A percentile compares a stretch with the other conserved stretches of the same genome.
Evolutionary conservation across 106 monocot genomes (phyloP).

Genomic region (Posidonia australis): DNA sequence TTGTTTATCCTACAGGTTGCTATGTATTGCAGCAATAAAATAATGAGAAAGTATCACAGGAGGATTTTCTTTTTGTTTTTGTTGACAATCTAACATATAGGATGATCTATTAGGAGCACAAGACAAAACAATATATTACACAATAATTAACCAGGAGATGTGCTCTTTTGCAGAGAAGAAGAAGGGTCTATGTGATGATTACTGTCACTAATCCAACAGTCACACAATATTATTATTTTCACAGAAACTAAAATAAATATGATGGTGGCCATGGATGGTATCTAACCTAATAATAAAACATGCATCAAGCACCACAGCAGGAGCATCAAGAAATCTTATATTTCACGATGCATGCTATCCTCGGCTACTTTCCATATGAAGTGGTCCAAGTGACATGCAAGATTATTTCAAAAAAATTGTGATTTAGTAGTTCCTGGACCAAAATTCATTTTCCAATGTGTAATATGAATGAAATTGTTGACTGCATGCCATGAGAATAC

Average conservation of each 20-base stretch:
- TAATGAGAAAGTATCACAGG: background rate
- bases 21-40: background rate
- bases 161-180: slow-evolving; percentile 12
- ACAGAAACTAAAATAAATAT: background rate
- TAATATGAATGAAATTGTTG: background rate
- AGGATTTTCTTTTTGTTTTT: background rate
- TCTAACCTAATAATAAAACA: background rate
- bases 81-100: no score
- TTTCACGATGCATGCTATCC: background rate
- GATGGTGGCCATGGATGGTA: background rate
- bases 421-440: no score
- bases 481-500: slow-evolving; percentile 99
- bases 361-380: background rate
- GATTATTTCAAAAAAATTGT: no score
- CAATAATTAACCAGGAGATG: slow-evolving; percentile 16
- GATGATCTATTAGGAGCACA: slow-evolving; percentile 42
- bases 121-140: slow-evolving; percentile 27
- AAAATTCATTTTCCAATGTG: no score
- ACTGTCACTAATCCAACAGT: slow-evolving; percentile 13
- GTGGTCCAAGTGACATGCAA: background rate
- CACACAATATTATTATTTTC: background rate
- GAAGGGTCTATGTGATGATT: slow-evolving; percentile 25
- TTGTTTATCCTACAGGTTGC: background rate
- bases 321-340: background rate
- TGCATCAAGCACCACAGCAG: slow-evolving; percentile 16